These are phyloP conservation scores for Alectoria sarmentosa DNA, from an alignment of 495 filamentous ascomycete genomes.

Conservation along the genomic window DNA sequence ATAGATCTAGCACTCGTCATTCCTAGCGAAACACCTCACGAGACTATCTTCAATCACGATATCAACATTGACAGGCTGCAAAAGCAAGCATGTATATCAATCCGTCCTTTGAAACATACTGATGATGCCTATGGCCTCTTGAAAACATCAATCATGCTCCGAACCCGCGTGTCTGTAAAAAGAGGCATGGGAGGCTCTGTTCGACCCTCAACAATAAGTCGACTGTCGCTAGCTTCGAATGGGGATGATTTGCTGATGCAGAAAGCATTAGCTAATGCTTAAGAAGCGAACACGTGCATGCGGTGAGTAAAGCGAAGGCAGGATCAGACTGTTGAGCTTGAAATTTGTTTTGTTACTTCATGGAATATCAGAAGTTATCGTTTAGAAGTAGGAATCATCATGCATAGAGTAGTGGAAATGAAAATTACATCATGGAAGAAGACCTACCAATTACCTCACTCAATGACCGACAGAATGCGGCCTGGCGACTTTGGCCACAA, in stretches of 20 bases:
- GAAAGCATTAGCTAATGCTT: background rate
- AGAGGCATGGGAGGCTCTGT: too few species aligned
- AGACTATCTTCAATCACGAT: too few species aligned
- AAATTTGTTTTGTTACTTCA: conserved; percentile 35
- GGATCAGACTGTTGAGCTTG: conserved; percentile 50
- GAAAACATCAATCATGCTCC: background rate
- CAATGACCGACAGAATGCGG: background rate
- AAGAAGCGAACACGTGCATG: background rate
- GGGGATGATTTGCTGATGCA: background rate
- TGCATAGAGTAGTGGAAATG: conserved; percentile 12
- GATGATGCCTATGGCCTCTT: background rate
- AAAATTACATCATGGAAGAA: background rate
- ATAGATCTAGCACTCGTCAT: too few species aligned
- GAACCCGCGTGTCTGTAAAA: background rate
- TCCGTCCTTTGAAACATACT: background rate
- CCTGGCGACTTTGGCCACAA: background rate
- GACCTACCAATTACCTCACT: background rate
- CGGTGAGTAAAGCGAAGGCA: background rate
- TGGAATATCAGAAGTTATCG: conserved; percentile 38
- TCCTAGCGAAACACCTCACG: too few species aligned
- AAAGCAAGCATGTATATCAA: too few species aligned
- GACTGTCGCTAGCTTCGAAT: background rate
- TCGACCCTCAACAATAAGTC: background rate
- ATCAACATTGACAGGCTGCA: too few species aligned
- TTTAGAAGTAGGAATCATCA: conserved; percentile 38